These are phyloP conservation scores for Globisporangium solare DNA, from an alignment of 352 stramenopile species.

Conservation along the genomic window DNA sequence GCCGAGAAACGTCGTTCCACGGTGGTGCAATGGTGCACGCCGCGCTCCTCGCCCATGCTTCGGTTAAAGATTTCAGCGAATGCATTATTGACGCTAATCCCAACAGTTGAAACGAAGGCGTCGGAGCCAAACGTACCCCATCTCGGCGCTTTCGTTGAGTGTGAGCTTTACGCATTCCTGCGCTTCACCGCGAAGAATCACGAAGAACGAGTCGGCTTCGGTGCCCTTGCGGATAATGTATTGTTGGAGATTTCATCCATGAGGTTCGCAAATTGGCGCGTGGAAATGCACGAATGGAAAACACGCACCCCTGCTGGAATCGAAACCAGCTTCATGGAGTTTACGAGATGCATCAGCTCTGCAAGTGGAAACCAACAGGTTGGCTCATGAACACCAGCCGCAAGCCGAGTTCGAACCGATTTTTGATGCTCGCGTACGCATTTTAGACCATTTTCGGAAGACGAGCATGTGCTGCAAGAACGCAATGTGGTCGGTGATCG, in stretches of 20 bases:
- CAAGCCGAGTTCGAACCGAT: neutral
- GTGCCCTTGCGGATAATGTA: constrained; percentile 69
- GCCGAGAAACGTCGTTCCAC: constrained; percentile 67
- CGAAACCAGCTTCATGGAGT: constrained; percentile 77
- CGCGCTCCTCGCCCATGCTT: constrained; percentile 50
- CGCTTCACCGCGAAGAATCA: constrained; percentile 67
- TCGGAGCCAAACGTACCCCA: constrained; percentile 24
- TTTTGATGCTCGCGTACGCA: constrained; percentile 48
- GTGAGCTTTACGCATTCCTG: constrained; percentile 65
- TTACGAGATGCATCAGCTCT: constrained; percentile 85
- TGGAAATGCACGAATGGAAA: neutral
- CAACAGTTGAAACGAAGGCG: neutral
- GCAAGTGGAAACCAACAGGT: neutral
- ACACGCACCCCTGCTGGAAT: constrained; percentile 42
- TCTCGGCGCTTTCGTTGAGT: constrained; percentile 53
- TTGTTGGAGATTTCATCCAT: constrained; percentile 39
- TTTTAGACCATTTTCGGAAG: constrained; percentile 80
- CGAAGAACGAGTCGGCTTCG: constrained; percentile 75
- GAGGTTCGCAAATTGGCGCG: too few species aligned
- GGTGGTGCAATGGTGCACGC: constrained; percentile 63
- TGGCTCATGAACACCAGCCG: neutral
- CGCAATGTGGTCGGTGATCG: constrained; percentile 80
- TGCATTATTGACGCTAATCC: neutral
- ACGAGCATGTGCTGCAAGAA: constrained; percentile 78
- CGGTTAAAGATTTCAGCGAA: neutral